Evolutionary conservation across 164 flowering plant species (phyloP).

Genomic region (Sedum album): DNA sequence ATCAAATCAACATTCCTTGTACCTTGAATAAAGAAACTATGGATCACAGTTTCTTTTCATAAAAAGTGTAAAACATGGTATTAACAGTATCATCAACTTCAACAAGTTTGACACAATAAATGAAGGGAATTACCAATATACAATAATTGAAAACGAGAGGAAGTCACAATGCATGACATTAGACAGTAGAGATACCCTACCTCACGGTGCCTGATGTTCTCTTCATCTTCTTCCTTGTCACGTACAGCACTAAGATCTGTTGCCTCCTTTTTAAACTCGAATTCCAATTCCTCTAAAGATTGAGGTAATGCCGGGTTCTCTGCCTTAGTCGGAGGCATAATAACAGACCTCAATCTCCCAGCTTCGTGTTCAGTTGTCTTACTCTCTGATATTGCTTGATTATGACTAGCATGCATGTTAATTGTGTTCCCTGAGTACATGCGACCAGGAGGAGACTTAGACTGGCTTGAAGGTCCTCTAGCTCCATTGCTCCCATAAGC

Average conservation of each 20-base stretch:
- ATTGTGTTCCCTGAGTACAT: slow-evolving; percentile 36
- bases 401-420: slow-evolving; percentile 50
- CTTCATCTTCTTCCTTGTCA: slow-evolving; percentile 96
- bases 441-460: slow-evolving; percentile 66
- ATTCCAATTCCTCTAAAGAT: slow-evolving; percentile 76
- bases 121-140: neutral
- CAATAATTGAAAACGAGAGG: neutral
- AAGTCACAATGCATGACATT: neutral
- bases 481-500: slow-evolving; percentile 86
- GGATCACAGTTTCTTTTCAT: neutral
- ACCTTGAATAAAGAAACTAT: neutral
- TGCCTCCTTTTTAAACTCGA: slow-evolving; percentile 78
- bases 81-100: neutral
- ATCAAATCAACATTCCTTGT: neutral
- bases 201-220: slow-evolving; percentile 91
- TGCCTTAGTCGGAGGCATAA: slow-evolving; percentile 30
- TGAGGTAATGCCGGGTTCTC: slow-evolving; percentile 43
- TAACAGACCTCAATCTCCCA: slow-evolving; percentile 46
- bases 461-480: slow-evolving; percentile 63
- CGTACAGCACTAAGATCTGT: slow-evolving; percentile 67
- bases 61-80: neutral
- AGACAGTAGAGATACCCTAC: slow-evolving; percentile 27
- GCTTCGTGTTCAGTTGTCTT: slow-evolving; percentile 59
- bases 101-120: neutral
- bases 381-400: slow-evolving; percentile 38